Percentiles rank a stretch among this genome's conserved stretches.
These are phyloP conservation scores for Lasiodiplodia citricola DNA, from an alignment of 2,329 filamentous ascomycete species.

Conservation along the genomic window DNA sequence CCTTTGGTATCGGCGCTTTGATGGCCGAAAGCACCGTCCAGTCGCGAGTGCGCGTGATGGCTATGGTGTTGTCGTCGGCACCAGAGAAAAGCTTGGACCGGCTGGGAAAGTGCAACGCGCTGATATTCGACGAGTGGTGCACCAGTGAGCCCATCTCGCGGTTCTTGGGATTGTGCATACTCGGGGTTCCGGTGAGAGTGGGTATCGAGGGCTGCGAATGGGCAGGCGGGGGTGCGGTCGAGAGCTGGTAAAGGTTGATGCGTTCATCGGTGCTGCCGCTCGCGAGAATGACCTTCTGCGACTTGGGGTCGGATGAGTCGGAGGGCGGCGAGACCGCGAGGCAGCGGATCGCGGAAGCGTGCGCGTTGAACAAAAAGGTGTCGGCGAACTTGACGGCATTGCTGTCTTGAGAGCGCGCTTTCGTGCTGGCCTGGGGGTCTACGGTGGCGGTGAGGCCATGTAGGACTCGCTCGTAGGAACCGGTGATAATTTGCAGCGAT, in stretches of 20 bases:
- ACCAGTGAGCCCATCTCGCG: constrained; percentile 84
- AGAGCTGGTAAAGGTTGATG: constrained; percentile 92
- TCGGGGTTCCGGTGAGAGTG: constrained; percentile 71
- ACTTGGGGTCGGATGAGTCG: constrained; percentile 57
- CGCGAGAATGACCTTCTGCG: constrained; percentile 86
- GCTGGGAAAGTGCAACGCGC: constrained; percentile 79
- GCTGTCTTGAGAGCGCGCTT: constrained; percentile 17
- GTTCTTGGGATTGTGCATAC: constrained; percentile 85
- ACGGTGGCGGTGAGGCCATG: constrained; percentile 87
- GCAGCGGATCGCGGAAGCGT: constrained; percentile 86
- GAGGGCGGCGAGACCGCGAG: constrained; percentile 83
- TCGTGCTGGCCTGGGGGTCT: constrained; percentile 36
- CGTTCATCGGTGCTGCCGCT: constrained; percentile 92
- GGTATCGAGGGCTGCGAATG: constrained; percentile 64
- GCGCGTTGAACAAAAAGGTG: constrained; percentile 94
- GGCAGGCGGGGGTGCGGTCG: constrained; percentile 61
- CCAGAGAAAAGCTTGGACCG: constrained; percentile 86
- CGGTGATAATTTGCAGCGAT: constrained; percentile 85
- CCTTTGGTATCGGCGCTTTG: constrained; percentile 84
- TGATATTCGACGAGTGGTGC: constrained; percentile 85
- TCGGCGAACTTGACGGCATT: constrained; percentile 74
- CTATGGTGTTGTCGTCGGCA: constrained; percentile 89
- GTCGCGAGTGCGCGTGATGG: constrained; percentile 84
- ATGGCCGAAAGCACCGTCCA: constrained; percentile 88
- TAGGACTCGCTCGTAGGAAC: constrained; percentile 91